Conservation (phyloP, 1,284 basidiomycete species). For the Leccinum fallax region DNA sequence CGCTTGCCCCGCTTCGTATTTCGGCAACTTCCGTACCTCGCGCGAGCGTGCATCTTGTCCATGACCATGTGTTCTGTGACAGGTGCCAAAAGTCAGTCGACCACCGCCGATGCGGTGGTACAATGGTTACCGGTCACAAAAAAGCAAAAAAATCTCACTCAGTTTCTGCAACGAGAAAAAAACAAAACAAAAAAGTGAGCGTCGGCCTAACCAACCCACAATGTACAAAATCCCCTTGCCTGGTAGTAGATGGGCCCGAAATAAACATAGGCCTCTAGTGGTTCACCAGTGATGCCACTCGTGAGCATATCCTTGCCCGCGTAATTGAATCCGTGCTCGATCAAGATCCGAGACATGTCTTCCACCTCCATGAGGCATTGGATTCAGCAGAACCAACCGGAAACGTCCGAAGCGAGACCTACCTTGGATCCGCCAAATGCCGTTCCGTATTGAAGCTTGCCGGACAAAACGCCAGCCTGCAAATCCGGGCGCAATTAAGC, state of each 20-base stretch:
- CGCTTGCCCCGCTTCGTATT: conserved; percentile 4
- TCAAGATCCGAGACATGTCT: conserved; percentile 95
- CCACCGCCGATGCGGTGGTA: conserved; percentile 9
- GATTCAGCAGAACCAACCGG: conserved; percentile 15
- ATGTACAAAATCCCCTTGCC: conserved; percentile 42
- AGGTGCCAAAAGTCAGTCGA: conserved; percentile 25
- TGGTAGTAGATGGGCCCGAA: conserved; percentile 99
- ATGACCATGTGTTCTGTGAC: conserved; percentile 91
- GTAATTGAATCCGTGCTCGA: conserved; percentile 96
- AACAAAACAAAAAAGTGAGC: conserved; percentile 9
- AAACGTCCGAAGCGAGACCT: conserved; percentile 7
- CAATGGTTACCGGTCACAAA: not conserved
- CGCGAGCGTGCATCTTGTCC: conserved; percentile 99
- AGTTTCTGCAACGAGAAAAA: conserved; percentile 59
- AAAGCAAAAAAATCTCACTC: conserved; percentile 49
- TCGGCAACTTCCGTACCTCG: conserved; percentile 59
- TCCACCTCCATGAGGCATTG: conserved; percentile 65
- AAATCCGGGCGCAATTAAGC: not conserved
- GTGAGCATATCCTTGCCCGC: conserved; percentile 98
- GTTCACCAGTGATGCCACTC: conserved; percentile 96
- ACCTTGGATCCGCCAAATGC: conserved; percentile 98
- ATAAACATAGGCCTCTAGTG: conserved; percentile 95
- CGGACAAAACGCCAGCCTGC: conserved; percentile 85
- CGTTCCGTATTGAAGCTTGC: conserved; percentile 90
- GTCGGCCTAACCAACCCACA: not conserved